Base-by-base conservation (phyloP, 345 rosid genomes). In the rapeseed (Brassica napus) region DNA sequence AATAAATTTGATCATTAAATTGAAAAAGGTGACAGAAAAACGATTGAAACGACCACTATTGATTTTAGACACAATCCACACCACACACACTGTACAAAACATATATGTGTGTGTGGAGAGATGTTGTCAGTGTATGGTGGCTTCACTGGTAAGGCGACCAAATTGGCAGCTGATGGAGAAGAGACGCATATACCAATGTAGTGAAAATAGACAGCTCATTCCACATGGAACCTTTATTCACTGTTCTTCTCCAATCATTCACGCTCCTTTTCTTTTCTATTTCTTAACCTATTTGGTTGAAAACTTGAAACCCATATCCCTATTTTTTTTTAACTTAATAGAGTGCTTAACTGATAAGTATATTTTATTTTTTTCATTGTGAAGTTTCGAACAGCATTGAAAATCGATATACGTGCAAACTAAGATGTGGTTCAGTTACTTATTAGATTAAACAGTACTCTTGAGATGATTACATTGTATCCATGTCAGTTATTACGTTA, bases 181-280 rank as follows among this genome's bases (percentile, higher is more conserved):
- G 68, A 80, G 68, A 80, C 79, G 70, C 76, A 65, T 80, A 75
- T 21, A 75, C 79, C 76, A 70, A 80, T 70, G 79, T 70, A 32
- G 34, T 55, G 62, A 69, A 74, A 64, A 75, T 81, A 74, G 82
- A 83, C 95, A 89, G 89, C 87, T 86, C 96, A 91, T 73, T 81
- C 87, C 91, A 89, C 91, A 85, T 91, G 94, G 68, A 37, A 64
- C 54, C 66, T 24, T 75, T 64, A 30, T 65, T 74, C 79, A 70
- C 18, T 49, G 57, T 49, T 49, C 57, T 49, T 49, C 57, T 49
- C 57, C 57, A 49, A 49, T 49, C 57, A 49, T 14, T 49, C 57
- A 49, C 3, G 5, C 18, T n/a, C 18, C 57, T 49, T 49, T 49
- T n/a, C 57, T 49, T 64, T 79, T 47, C 75, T 68, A 32, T 68